Evolutionary conservation across 2,329 filamentous ascomycete species (phyloP).

Genomic region (Aspergillus puulaauensis): DNA sequence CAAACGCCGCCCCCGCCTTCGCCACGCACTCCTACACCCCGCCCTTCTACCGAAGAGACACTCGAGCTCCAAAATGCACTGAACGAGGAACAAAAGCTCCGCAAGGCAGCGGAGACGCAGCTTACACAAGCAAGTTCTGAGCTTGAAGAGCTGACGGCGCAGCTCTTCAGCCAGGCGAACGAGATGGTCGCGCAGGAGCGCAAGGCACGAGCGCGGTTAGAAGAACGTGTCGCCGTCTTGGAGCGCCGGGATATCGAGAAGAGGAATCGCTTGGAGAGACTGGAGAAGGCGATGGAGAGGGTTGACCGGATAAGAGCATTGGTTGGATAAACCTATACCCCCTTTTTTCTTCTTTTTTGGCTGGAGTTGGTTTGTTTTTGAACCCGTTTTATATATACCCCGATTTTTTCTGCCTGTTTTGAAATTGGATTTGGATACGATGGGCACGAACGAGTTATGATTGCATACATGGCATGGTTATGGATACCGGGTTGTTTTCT

Average conservation of each 20-base stretch:
- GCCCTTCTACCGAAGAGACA: conserved; percentile 25
- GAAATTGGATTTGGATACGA: neutral
- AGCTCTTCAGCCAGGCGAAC: conserved; percentile 63
- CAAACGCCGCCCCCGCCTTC: conserved; percentile 22
- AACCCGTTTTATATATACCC: conserved; percentile 10
- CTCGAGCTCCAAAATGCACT: conserved; percentile 55
- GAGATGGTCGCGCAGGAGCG: conserved; percentile 66
- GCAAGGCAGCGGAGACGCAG: conserved; percentile 58
- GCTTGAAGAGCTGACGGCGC: conserved; percentile 61
- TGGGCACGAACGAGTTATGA: conserved; percentile 12
- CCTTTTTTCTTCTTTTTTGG: neutral
- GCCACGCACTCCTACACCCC: conserved; percentile 18
- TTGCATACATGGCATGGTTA: conserved; percentile 14
- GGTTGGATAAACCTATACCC: conserved; percentile 36
- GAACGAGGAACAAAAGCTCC: conserved; percentile 54
- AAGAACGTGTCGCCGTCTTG: conserved; percentile 48
- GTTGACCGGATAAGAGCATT: conserved; percentile 59
- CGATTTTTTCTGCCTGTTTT: neutral
- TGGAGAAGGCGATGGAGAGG: conserved; percentile 58
- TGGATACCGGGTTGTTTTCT: neutral
- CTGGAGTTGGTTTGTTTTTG: conserved; percentile 6
- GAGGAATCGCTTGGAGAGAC: conserved; percentile 51
- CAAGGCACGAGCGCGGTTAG: conserved; percentile 54
- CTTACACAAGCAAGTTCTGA: conserved; percentile 56
- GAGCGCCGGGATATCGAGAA: conserved; percentile 51